These are phyloP conservation scores for Solanum appendiculatum DNA, from an alignment of 257 asterid genomes.

Conservation along the genomic window DNA sequence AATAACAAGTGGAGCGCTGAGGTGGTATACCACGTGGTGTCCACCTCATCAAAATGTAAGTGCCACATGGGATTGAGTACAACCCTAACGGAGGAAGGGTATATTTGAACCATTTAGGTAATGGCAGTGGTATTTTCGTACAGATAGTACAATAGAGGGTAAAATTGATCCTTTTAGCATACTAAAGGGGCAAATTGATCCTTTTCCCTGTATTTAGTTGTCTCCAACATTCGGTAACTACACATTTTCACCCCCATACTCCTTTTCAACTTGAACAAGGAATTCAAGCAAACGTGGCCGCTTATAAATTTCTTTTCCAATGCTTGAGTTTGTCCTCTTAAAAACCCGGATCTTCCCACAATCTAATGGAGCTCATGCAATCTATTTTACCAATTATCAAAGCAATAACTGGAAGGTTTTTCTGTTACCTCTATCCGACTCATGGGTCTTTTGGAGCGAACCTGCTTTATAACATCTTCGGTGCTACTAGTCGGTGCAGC, in stretches of 20 bases:
- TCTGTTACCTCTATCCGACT: conserved; percentile 65
- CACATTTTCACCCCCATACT: neutral
- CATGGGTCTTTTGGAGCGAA: conserved; percentile 71
- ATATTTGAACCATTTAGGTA: neutral
- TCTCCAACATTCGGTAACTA: neutral
- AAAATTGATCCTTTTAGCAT: neutral
- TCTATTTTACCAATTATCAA: neutral
- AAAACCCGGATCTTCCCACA: neutral
- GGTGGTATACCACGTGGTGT: neutral
- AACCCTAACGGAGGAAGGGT: neutral
- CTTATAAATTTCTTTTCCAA: neutral
- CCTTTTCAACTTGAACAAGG: neutral
- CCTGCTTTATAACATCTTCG: conserved; percentile 74
- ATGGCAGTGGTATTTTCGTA: neutral
- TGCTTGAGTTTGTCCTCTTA: neutral
- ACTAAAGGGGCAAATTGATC: neutral
- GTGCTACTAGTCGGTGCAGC: conserved; percentile 48
- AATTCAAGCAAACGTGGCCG: neutral
- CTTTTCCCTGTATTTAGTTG: neutral
- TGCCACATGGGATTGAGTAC: neutral
- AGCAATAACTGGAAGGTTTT: neutral
- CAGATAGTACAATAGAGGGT: neutral
- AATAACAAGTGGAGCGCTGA: neutral
- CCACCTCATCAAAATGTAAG: neutral
- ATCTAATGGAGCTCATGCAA: neutral